phyloP scores from a whole-genome alignment of 129 eudicot genomes.

The Dittrichia graveolens region DNA sequence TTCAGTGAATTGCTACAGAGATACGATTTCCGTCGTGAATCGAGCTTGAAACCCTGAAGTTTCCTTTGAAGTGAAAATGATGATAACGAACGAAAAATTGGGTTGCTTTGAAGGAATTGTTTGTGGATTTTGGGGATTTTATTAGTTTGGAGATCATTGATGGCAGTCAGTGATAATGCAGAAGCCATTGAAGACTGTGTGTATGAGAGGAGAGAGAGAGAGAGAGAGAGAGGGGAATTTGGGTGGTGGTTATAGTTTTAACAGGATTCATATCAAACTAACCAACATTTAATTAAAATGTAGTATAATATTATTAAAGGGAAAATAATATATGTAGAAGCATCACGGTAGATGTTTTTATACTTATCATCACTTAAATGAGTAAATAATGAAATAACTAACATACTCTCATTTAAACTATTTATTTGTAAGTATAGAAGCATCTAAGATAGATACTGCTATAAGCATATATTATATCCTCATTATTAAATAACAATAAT shows the following conservation, averaged over 20 bases:
- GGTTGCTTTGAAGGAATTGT: conserved; percentile 27
- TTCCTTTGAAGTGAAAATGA: conserved; percentile 25
- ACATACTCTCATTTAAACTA: no score
- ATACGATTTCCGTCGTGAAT: conserved; percentile 25
- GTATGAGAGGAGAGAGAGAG: no score
- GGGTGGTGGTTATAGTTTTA: conserved; percentile 33
- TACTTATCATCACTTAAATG: no score
- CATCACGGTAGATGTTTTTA: no score
- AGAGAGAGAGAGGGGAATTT: conserved; percentile 8
- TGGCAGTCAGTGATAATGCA: conserved; percentile 45
- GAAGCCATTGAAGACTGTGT: conserved; percentile 50
- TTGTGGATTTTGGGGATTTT: conserved; percentile 22
- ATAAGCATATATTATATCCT: no score
- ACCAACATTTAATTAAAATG: no score
- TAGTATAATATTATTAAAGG: neutral
- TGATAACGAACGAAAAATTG: conserved; percentile 22
- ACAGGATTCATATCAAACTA: no score
- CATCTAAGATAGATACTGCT: no score
- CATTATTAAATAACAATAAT: no score
- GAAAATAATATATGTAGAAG: no score
- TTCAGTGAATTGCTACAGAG: conserved; percentile 45
- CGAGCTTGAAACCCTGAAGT: conserved; percentile 17
- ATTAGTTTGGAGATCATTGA: conserved; percentile 26
- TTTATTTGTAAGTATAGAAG: no score
- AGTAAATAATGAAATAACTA: no score